Base-by-base conservation (phyloP, 176 grass and related monocot genomes). In the Musa schizocarpa region DNA sequence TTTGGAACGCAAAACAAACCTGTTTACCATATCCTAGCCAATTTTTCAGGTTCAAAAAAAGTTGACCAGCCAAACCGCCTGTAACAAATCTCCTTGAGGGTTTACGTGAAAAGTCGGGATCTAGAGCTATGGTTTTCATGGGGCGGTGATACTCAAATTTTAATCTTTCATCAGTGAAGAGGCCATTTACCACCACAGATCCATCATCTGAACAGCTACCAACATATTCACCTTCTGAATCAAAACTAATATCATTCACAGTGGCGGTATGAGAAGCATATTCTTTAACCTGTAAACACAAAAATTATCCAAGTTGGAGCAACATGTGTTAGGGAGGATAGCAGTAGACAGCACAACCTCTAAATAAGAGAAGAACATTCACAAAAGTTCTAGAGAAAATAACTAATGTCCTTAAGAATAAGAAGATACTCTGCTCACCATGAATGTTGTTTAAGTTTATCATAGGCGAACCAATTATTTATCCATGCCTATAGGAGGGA, bases 141-240 rank as follows among this genome's bases (percentile, higher is more conserved):
- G 95, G 95, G 8, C 95, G 88, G 77, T 94, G 90, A 78, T 94
- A 89, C 81, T 94, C 95, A 65, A 99, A 99, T 79, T 94, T 99
- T 74, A 89, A 73, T 69, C 85, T 94, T 63, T 94, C 95, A 81
- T 99, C 88, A 50, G 82, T 92, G 80, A 99, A 99, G 25, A 99
- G 86, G 78, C 88, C 89, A 85, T 84, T 92, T 87, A 99, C 87
- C 58, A 87, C 86, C 55, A 94, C 81, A 8, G 90, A 86, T 63
- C 90, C 95, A 72, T 99, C 95, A 84, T 99, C 95, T 17, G 95
- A 99, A 86, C 95, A 99, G 80, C 95, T 99, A 29, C 88, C 95
- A 81, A 94, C 88, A 52, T 89, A 92, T 86, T 99, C 95, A 65
- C 90, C 84, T 3, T 92, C 88, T 49, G 68, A 79, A 34, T 96